Evolutionary conservation across 2,329 filamentous ascomycete genomes (phyloP).

Genomic region (Neofusicoccum cordaticola): DNA sequence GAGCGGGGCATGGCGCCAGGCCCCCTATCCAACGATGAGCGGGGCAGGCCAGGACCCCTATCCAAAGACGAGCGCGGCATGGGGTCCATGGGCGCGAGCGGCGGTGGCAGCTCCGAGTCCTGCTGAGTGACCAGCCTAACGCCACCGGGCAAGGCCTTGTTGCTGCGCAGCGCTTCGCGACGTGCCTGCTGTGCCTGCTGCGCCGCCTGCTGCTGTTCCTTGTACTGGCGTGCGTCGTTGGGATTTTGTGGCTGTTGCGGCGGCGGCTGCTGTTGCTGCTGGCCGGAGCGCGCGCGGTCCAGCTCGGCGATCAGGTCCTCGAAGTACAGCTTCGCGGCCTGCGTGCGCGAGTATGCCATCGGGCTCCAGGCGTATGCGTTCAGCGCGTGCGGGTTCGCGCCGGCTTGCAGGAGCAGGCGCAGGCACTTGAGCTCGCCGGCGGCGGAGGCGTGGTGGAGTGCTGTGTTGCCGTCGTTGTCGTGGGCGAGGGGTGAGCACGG

Average conservation of each 20-base stretch:
- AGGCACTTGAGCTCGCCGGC: slow-evolving; percentile 77
- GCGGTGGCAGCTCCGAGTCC: slow-evolving; percentile 18
- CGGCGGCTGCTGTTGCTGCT: background rate
- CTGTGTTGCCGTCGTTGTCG: slow-evolving; percentile 78
- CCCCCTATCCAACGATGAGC: background rate
- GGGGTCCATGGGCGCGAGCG: background rate
- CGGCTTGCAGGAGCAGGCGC: slow-evolving; percentile 72
- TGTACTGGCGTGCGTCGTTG: background rate
- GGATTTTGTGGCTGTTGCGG: background rate
- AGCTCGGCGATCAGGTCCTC: slow-evolving; percentile 72
- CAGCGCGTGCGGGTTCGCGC: slow-evolving; percentile 68
- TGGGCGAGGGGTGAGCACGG: slow-evolving; percentile 33
- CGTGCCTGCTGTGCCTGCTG: slow-evolving; percentile 8
- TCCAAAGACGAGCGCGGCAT: background rate
- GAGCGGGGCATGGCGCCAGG: background rate
- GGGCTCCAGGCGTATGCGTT: slow-evolving; percentile 82
- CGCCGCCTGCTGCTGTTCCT: background rate
- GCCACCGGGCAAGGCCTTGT: slow-evolving; percentile 27
- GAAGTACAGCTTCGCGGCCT: slow-evolving; percentile 81
- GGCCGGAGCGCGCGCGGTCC: slow-evolving; percentile 38
- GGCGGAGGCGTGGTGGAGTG: slow-evolving; percentile 80
- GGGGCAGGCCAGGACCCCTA: background rate
- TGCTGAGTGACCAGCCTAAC: slow-evolving; percentile 36
- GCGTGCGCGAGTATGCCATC: slow-evolving; percentile 76
- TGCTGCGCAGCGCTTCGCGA: slow-evolving; percentile 11